Conservation (phyloP, 768 basidiomycete species). For the Mycena floridula region DNA sequence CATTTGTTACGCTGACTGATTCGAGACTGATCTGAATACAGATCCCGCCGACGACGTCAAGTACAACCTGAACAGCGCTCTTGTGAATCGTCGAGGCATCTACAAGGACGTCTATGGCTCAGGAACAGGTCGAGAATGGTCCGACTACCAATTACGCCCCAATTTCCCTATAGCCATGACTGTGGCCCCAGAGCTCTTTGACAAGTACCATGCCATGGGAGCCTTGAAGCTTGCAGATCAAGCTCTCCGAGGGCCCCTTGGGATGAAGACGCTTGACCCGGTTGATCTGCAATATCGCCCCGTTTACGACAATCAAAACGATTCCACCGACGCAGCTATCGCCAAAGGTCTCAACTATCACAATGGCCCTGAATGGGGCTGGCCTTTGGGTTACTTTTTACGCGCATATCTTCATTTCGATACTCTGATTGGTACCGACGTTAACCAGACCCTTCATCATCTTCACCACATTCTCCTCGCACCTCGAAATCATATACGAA, state of each 20-base stretch:
- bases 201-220: constrained; percentile 68
- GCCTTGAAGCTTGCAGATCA: constrained; percentile 79
- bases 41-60: constrained; percentile 67
- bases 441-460: constrained; percentile 67
- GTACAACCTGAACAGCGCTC: constrained; percentile 60
- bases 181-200: constrained; percentile 93
- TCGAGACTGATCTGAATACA: constrained; percentile 18
- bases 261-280: constrained; percentile 95
- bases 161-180: constrained; percentile 97
- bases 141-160: constrained; percentile 91
- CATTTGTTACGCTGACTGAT: neutral
- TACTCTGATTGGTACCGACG: constrained; percentile 54
- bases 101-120: constrained; percentile 99
- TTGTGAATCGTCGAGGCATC: constrained; percentile 88
- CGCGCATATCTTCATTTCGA: constrained; percentile 92
- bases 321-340: constrained; percentile 71
- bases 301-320: constrained; percentile 90
- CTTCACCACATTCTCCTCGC: constrained; percentile 68
- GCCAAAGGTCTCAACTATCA: constrained; percentile 97
- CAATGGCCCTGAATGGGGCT: constrained; percentile 92
- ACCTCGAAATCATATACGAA: constrained; percentile 67
- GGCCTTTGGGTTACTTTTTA: constrained; percentile 94
- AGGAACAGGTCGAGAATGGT: constrained; percentile 83
- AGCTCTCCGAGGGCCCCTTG: constrained; percentile 79
- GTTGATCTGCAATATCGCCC: constrained; percentile 85